Percentiles rank a stretch among this genome's conserved stretches.
phyloP scores from a whole-genome alignment of 1,284 basidiomycete genomes.

The Violaceomyces palustris region DNA sequence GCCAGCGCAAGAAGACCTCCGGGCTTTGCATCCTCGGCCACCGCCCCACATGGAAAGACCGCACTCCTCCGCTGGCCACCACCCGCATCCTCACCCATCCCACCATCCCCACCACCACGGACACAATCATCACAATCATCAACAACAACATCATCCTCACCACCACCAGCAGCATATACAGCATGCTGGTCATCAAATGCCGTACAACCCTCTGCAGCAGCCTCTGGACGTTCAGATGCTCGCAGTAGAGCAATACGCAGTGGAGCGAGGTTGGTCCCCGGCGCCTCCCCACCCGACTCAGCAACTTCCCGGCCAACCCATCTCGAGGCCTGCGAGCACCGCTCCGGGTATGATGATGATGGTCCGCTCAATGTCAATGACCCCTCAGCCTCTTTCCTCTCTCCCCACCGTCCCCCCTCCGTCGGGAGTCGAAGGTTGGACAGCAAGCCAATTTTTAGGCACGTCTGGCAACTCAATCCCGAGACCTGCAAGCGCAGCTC shows the following conservation, averaged over 20 bases:
- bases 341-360: slow-evolving; percentile 29
- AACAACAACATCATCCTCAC: slow-evolving; percentile 5
- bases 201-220: slow-evolving; percentile 1
- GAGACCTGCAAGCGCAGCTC: slow-evolving; percentile 29
- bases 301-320: background rate
- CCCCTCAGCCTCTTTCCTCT: slow-evolving; percentile 17
- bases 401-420: slow-evolving; percentile 5
- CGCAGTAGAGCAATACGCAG: slow-evolving; percentile 22
- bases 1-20: slow-evolving; percentile 3
- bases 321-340: slow-evolving; percentile 20
- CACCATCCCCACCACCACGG: slow-evolving; percentile 1
- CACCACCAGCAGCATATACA: slow-evolving; percentile 4
- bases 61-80: slow-evolving; percentile 17
- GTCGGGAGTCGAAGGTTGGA: slow-evolving; percentile 28
- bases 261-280: slow-evolving; percentile 43
- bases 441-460: slow-evolving; percentile 15
- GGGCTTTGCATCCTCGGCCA: slow-evolving; percentile 5
- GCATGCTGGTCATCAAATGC: slow-evolving; percentile 5
- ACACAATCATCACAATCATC: slow-evolving; percentile 4
- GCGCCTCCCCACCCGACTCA: slow-evolving; percentile 13
- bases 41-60: slow-evolving; percentile 9
- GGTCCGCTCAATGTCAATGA: too few species aligned
- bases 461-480: slow-evolving; percentile 10
- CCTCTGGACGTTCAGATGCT: slow-evolving; percentile 11
- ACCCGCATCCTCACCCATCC: background rate